These are phyloP conservation scores for Candida patagonica DNA, from an alignment of 805 yeast genomes.

Conservation along the genomic window DNA sequence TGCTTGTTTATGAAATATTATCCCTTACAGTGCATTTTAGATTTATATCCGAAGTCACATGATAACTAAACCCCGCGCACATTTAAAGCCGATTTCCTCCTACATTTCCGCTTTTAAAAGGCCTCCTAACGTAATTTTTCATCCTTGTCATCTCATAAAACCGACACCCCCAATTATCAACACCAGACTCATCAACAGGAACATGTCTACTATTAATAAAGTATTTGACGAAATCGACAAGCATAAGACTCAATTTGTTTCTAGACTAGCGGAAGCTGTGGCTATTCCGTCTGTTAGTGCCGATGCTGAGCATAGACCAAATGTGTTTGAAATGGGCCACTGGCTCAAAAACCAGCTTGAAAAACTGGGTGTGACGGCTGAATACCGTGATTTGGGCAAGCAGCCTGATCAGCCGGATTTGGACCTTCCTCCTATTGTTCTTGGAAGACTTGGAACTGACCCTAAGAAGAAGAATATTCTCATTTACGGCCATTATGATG, in stretches of 20 bases:
- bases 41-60: too few species aligned
- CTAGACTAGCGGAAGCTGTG: conserved; percentile 68
- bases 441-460: conserved; percentile 78
- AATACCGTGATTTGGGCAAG: conserved; percentile 74
- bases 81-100: too few species aligned
- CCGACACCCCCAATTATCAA: too few species aligned
- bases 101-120: too few species aligned
- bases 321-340: conserved; percentile 83
- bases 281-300: conserved; percentile 92
- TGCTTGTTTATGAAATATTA: too few species aligned
- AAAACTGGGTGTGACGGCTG: conserved; percentile 68
- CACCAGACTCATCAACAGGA: too few species aligned
- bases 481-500: conserved; percentile 96
- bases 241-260: conserved; percentile 57
- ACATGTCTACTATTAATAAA: background rate
- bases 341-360: conserved; percentile 65
- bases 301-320: conserved; percentile 80
- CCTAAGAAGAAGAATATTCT: conserved; percentile 79
- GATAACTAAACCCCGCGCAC: too few species aligned
- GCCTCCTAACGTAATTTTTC: too few species aligned
- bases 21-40: too few species aligned
- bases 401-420: conserved; percentile 65
- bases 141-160: too few species aligned
- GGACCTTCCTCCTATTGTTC: conserved; percentile 88
- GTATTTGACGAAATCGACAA: conserved; percentile 14